Evolutionary conservation across 805 yeast species (phyloP).

Genomic region (Zygoascus bituminiphila): DNA sequence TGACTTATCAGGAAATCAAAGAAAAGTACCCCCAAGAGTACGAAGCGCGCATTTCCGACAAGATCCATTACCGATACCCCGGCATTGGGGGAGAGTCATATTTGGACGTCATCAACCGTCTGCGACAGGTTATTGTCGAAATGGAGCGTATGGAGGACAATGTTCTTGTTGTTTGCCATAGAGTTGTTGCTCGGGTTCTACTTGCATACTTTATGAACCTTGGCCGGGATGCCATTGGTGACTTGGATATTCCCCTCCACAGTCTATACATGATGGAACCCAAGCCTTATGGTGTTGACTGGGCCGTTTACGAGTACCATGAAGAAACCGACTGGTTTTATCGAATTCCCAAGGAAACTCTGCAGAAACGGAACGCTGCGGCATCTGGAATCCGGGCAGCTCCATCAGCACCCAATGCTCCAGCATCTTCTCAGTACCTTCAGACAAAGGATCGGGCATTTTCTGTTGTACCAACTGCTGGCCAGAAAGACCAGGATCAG

Average conservation of each 20-base stretch:
- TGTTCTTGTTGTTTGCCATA: constrained; percentile 71
- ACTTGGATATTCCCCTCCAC: constrained; percentile 87
- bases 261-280: constrained; percentile 85
- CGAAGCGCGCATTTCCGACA: constrained; percentile 63
- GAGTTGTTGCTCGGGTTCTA: constrained; percentile 83
- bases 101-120: constrained; percentile 82
- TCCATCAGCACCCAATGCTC: neutral
- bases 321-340: constrained; percentile 71
- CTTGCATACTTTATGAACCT: constrained; percentile 85
- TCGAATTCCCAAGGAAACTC: constrained; percentile 39
- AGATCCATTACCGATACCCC: constrained; percentile 83
- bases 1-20: constrained; percentile 86
- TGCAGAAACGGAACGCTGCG: constrained; percentile 13
- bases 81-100: constrained; percentile 97
- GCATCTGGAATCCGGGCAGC: neutral
- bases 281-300: constrained; percentile 92
- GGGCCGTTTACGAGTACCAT: constrained; percentile 82
- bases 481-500: neutral
- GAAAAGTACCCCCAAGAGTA: constrained; percentile 67
- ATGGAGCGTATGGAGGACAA: constrained; percentile 88
- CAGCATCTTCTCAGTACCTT: constrained; percentile 3
- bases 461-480: constrained; percentile 18
- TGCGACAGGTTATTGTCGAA: constrained; percentile 85
- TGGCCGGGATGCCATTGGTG: constrained; percentile 68
- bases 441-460: constrained; percentile 18